phyloP scores from a whole-genome alignment of 2,329 filamentous ascomycete species.

The Neoarthrinium moseri region DNA sequence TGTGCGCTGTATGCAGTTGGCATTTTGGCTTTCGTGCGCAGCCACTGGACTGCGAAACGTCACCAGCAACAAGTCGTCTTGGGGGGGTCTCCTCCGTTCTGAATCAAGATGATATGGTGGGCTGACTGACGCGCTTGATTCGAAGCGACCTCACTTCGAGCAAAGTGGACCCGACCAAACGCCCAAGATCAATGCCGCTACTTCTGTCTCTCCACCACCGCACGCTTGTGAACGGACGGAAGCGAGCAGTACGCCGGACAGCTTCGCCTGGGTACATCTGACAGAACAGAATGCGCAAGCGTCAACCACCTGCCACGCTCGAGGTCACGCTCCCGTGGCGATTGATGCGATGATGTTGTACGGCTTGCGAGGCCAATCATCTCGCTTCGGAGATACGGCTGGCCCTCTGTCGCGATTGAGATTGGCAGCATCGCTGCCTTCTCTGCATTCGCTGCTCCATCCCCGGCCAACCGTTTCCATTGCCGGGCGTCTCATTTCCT shows the following conservation, averaged over 20 bases:
- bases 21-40: not conserved
- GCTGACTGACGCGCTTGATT: not conserved
- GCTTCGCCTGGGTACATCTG: too few species aligned
- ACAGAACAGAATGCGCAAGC: too few species aligned
- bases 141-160: constrained; percentile 4
- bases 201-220: constrained; percentile 7
- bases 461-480: not conserved
- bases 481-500: not conserved
- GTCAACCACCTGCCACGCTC: too few species aligned
- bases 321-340: too few species aligned
- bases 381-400: too few species aligned
- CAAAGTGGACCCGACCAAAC: not conserved
- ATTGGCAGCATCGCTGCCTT: constrained; percentile 1
- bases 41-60: constrained; percentile 1
- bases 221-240: constrained; percentile 6
- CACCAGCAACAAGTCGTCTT: not conserved
- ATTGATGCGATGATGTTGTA: too few species aligned
- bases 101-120: constrained; percentile 9
- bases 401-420: constrained; percentile 4
- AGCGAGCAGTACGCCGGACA: too few species aligned
- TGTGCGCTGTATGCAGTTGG: not conserved
- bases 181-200: constrained; percentile 5
- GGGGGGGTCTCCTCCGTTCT: constrained; percentile 1
- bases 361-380: too few species aligned
- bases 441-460: not conserved